Evolutionary conservation across 2,329 filamentous ascomycete genomes (phyloP).

Genomic region (Colletotrichum sp.): DNA sequence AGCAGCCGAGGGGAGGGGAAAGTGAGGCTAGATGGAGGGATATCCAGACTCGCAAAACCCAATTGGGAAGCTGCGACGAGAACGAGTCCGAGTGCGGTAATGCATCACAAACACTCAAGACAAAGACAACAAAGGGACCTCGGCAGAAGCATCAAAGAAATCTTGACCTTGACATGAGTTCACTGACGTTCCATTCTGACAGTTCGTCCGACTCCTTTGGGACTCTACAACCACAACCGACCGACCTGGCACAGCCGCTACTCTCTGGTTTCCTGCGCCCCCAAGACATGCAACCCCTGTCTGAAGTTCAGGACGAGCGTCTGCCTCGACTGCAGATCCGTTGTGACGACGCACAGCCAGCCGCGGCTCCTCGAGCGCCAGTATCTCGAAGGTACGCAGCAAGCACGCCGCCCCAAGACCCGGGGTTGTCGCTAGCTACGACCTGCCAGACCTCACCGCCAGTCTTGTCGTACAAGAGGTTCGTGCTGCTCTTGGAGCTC

Average conservation of each 20-base stretch:
- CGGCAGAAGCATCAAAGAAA: neutral
- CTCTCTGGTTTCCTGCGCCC: neutral
- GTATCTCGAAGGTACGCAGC: slow-evolving; percentile 31
- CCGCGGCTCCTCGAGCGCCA: neutral
- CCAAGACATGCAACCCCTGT: slow-evolving; percentile 11
- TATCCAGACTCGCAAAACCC: neutral
- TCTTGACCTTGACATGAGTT: neutral
- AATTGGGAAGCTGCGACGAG: slow-evolving; percentile 2
- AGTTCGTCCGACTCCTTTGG: slow-evolving; percentile 12
- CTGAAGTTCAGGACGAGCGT: neutral
- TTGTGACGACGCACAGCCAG: neutral
- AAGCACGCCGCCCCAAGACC: slow-evolving; percentile 31
- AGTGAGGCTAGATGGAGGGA: neutral
- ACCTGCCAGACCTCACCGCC: slow-evolving; percentile 18
- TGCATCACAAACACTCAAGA: neutral
- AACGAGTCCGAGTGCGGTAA: slow-evolving; percentile 18
- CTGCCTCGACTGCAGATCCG: neutral
- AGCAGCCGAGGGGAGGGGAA: slow-evolving; percentile 5
- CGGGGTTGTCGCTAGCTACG: slow-evolving; percentile 26
- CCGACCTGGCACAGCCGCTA: neutral
- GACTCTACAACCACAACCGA: neutral
- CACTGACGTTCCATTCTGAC: neutral
- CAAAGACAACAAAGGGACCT: neutral
- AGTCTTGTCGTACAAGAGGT: slow-evolving; percentile 31
- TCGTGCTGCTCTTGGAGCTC: slow-evolving; percentile 30